Base-by-base conservation (phyloP, 1,284 basidiomycete genomes). In the Pseudozyma thailandica region DNA sequence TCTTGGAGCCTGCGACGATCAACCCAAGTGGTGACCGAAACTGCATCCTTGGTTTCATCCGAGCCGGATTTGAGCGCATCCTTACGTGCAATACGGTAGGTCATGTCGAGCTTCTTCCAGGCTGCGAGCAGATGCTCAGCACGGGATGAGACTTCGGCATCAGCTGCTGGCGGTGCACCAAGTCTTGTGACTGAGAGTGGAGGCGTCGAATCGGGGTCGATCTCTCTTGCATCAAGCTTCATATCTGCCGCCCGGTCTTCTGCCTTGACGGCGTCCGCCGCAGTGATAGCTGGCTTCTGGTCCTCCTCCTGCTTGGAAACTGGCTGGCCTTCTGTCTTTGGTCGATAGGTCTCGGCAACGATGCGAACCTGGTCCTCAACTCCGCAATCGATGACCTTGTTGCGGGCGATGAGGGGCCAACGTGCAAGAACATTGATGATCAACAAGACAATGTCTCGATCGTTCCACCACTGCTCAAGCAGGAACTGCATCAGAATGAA, bases 401-500 rank as follows among this genome's bases (percentile, higher is more conserved):
- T 97, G 47, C 92, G 88, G 50, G 90, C 90, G 49, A 92, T 86
- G 25, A 97, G 85, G 0, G 92, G 92, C 94, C 93, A 97, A 37
- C 73, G 59, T 5, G 63, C 69, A 13, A 77, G 54, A 43, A 75
- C 74, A 21, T 72, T 56, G 39, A 82, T 85, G 88, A 59, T 72
- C 91, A 91, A 84, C 9, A 87, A 83, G 30, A 90, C 85, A 28
- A 97, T 86, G 37, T 94, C 91, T 23, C 85, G 72, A 74, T 98
- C 92, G 27, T 88, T 86, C 15, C 84, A 82, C 79, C 93, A 87
- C 77, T 98, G 94, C 46, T 91, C 88, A 28, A 98, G 85, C 42
- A 98, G 87, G 80, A 91, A 93, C 45, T 88, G 90, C 92, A 98
- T 94, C 21, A 95, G 85, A 83, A 91, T 92, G 82, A 96, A 94